These are phyloP conservation scores for Sisymbrium altissimum DNA, from an alignment of 345 rosid species.

Conservation along the genomic window DNA sequence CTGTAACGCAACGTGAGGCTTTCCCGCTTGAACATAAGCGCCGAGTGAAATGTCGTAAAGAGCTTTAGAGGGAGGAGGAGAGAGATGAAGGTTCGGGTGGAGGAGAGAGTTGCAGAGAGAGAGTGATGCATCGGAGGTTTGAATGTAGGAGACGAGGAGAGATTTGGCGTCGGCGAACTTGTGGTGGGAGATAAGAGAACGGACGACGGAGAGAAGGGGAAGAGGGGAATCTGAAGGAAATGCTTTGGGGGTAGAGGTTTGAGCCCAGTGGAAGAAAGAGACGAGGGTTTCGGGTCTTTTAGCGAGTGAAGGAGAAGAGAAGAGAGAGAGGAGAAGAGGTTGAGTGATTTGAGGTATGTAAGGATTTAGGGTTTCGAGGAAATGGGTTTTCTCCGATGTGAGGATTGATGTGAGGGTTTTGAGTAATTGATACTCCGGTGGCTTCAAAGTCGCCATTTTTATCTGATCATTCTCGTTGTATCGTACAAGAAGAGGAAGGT, in stretches of 20 bases:
- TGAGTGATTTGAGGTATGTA: conserved; percentile 50
- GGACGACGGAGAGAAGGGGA: conserved; percentile 60
- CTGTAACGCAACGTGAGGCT: conserved; percentile 65
- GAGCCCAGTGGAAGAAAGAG: conserved; percentile 55
- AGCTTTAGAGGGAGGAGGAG: conserved; percentile 38
- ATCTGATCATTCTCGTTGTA: neutral
- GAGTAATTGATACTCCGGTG: conserved; percentile 34
- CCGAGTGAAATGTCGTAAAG: conserved; percentile 58
- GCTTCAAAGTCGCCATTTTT: conserved; percentile 32
- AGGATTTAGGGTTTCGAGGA: conserved; percentile 44
- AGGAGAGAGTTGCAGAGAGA: conserved; percentile 52
- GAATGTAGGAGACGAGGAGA: conserved; percentile 56
- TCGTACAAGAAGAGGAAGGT: neutral
- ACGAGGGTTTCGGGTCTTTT: conserved; percentile 49
- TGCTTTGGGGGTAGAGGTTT: conserved; percentile 39
- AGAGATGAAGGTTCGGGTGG: conserved; percentile 33
- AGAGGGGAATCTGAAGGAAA: conserved; percentile 39
- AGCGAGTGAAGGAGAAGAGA: conserved; percentile 49
- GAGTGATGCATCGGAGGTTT: conserved; percentile 40
- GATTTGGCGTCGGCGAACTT: conserved; percentile 68
- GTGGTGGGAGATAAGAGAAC: conserved; percentile 46
- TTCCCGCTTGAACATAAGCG: conserved; percentile 54
- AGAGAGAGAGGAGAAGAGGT: conserved; percentile 47
- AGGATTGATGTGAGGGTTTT: conserved; percentile 45
- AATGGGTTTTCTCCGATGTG: conserved; percentile 30